These are phyloP conservation scores for Elongisporangium undulatum DNA, from an alignment of 352 stramenopile genomes.

Conservation along the genomic window DNA sequence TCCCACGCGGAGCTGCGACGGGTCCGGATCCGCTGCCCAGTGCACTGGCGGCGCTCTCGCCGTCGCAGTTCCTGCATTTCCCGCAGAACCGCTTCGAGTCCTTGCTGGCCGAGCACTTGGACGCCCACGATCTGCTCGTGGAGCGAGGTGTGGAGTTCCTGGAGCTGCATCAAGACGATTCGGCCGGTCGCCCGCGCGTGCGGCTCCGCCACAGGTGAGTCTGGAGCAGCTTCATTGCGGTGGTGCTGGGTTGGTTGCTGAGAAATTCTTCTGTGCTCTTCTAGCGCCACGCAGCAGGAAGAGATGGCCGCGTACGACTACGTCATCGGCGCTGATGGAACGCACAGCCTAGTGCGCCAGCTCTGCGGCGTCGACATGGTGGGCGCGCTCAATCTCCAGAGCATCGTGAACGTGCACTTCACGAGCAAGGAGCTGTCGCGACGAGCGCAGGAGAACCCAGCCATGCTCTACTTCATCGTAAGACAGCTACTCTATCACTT, in stretches of 20 bases:
- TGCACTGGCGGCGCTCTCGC: slow-evolving; percentile 43
- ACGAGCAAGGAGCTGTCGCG: slow-evolving; percentile 66
- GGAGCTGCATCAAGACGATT: slow-evolving; percentile 8
- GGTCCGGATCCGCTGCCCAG: slow-evolving; percentile 29
- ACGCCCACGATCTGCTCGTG: slow-evolving; percentile 34
- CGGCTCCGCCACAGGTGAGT: slow-evolving; percentile 47
- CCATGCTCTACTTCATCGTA: slow-evolving; percentile 95
- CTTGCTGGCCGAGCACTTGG: slow-evolving; percentile 51
- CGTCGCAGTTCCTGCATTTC: slow-evolving; percentile 83
- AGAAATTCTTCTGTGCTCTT: slow-evolving; percentile 15
- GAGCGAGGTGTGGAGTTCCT: slow-evolving; percentile 65
- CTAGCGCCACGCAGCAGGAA: slow-evolving; percentile 31
- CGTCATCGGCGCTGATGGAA: slow-evolving; percentile 90
- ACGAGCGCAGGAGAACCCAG: slow-evolving; percentile 55
- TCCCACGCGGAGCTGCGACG: neutral
- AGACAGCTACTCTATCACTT: slow-evolving; percentile 1
- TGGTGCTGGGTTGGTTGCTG: neutral
- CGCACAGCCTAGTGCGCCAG: slow-evolving; percentile 79
- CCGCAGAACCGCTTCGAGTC: slow-evolving; percentile 80
- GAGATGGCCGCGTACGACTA: slow-evolving; percentile 64
- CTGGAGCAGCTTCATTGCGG: slow-evolving; percentile 10
- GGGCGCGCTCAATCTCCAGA: slow-evolving; percentile 82
- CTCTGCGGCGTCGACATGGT: slow-evolving; percentile 65
- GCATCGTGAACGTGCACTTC: slow-evolving; percentile 95
- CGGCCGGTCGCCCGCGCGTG: slow-evolving; percentile 15